Conservation (phyloP, 2,329 filamentous ascomycete species). For the Fusarium papillatum region DNA sequence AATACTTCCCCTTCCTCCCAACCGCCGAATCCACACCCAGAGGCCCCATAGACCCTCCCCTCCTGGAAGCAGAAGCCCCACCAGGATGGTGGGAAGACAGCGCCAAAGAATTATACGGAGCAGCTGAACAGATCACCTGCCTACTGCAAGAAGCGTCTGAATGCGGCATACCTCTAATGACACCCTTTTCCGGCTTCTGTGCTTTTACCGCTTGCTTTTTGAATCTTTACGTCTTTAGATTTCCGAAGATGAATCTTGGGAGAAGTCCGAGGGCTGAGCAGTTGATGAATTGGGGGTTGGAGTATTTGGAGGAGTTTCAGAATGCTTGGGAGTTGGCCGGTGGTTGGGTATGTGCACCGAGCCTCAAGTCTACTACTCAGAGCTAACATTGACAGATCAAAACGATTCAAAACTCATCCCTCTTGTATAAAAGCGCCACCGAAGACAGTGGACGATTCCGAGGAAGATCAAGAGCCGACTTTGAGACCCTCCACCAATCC, state of each 20-base stretch:
- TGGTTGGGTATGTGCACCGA: slow-evolving; percentile 28
- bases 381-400: slow-evolving; percentile 34
- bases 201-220: slow-evolving; percentile 59
- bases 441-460: slow-evolving; percentile 34
- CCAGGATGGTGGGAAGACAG: slow-evolving; percentile 56
- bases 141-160: slow-evolving; percentile 54
- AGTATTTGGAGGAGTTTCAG: slow-evolving; percentile 39
- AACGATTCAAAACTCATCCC: slow-evolving; percentile 39
- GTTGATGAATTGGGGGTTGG: slow-evolving; percentile 35
- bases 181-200: slow-evolving; percentile 60
- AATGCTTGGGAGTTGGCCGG: slow-evolving; percentile 40
- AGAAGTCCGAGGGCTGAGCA: slow-evolving; percentile 31
- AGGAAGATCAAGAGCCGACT: slow-evolving; percentile 35
- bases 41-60: slow-evolving; percentile 56
- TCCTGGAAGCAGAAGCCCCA: slow-evolving; percentile 53
- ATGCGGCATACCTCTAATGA: slow-evolving; percentile 52
- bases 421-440: slow-evolving; percentile 36
- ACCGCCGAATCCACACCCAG: slow-evolving; percentile 48
- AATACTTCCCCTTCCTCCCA: slow-evolving; percentile 60
- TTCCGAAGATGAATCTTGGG: slow-evolving; percentile 55
- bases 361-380: accelerated
- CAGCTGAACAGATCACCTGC: slow-evolving; percentile 51
- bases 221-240: slow-evolving; percentile 55
- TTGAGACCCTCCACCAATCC: slow-evolving; percentile 36
- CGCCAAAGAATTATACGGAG: slow-evolving; percentile 50